Evolutionary conservation across 176 grass and related monocot genomes (phyloP), one percentile per base, ranked within the genome.

Genomic region (Pontederia paniculata): DNA sequence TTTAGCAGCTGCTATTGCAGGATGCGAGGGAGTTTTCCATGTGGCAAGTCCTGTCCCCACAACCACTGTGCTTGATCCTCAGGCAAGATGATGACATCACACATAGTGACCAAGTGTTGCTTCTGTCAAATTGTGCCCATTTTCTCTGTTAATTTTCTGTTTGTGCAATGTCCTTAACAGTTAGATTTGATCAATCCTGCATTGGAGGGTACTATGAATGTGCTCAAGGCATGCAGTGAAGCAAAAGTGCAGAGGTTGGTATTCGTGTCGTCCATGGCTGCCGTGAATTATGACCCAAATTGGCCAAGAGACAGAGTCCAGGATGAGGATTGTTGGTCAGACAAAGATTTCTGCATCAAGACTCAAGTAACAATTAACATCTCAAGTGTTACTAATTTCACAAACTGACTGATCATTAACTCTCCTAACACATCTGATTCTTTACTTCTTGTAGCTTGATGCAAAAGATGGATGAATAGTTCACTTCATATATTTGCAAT

Each of bases 21-120:
- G 83, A 2, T 94, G 83, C 2, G 76, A 81, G 9, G 76, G 73
- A 42, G 79, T 83, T 51, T 86, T 86, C 71, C 83, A 93, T 59
- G 73, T 85, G 2, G 79, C 88, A 6, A 72, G 74, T 45, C 79
- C 83, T 12, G 72, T 93, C 12, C 72, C 81, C 63, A 50, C 74
- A 50, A 64, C 71, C 72, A 70, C 61, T 73, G 59, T 77, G 5
- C 43, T 48, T 67, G 66, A 77, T 85, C 77, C 73, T 17, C 69
- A 80, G 73, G 82, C 73, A 73, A 59, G 77, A 37, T 52, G 13
- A 14, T 54, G 55, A 17, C 31, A 37, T 3, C 42, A n/a, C 21
- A 11, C 41, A 50, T 44, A 45, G 21, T n/a, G 8, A 56, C 9
- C n/a, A 50, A 71, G 25, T 17, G 48, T 56, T 68, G 31, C 56